Evolutionary conservation across 164 flowering plant species (phyloP).

Genomic region (Vitis labrusca): DNA sequence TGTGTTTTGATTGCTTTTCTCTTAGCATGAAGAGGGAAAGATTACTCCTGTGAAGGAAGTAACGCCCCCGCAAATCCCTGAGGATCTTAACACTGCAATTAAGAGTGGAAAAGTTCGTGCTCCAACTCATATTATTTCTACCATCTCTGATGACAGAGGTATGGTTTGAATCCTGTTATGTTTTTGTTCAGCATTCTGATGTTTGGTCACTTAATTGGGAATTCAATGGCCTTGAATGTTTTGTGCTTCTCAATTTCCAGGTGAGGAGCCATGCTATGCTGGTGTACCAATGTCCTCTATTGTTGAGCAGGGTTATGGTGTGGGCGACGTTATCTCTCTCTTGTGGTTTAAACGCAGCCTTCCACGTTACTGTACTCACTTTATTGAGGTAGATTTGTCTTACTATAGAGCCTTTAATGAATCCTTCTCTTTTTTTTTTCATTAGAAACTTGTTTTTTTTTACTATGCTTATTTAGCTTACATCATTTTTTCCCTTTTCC

Average conservation of each 20-base stretch:
- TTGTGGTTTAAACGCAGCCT: conserved; percentile 98
- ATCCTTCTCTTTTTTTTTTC: neutral
- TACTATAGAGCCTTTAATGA: neutral
- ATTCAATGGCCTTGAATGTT: conserved; percentile 4
- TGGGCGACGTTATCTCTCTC: conserved; percentile 94
- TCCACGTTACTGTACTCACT: conserved; percentile 87
- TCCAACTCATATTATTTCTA: conserved; percentile 95
- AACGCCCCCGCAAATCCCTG: conserved; percentile 94
- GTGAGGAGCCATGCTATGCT: conserved; percentile 94
- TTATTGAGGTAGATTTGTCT: conserved; percentile 62
- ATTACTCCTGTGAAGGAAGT: conserved; percentile 79
- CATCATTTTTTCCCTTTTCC: neutral
- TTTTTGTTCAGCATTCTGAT: neutral
- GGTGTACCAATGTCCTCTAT: conserved; percentile 97
- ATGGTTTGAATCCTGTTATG: conserved; percentile 1
- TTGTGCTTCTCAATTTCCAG: conserved; percentile 34
- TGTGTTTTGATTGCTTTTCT: conserved; percentile 4
- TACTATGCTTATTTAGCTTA: neutral
- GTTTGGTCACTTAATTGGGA: neutral
- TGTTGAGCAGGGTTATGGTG: conserved; percentile 82
- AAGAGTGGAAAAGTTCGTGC: conserved; percentile 99
- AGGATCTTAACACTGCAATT: conserved; percentile 88
- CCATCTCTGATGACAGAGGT: conserved; percentile 99
- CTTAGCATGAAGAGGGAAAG: conserved; percentile 77
- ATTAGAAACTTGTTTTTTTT: neutral